phyloP scores from a whole-genome alignment of 225 moss, liverwort and hornwort genomes.

The Ulota crispa region DNA sequence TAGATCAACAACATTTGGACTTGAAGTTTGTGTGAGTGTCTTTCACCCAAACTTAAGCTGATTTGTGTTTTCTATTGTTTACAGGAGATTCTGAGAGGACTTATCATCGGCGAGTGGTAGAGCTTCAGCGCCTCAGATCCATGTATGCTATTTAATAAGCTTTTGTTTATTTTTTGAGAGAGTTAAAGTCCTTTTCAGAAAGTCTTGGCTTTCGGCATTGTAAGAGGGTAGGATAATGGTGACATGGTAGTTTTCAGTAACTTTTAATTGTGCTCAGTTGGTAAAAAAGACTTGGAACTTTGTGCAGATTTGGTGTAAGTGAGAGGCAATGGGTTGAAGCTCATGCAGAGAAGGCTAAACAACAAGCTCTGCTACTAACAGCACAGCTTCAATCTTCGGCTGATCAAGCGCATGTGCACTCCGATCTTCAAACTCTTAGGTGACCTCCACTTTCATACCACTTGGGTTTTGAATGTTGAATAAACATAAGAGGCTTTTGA shows the following conservation, averaged over 20 bases:
- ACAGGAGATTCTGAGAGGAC: constrained; percentile 79
- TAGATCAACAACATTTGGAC: background rate
- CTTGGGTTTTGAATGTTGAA: background rate
- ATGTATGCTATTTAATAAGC: constrained; percentile 43
- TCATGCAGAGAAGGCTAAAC: constrained; percentile 90
- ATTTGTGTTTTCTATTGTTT: constrained; percentile 3
- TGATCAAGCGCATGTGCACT: constrained; percentile 78
- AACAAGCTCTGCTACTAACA: constrained; percentile 77
- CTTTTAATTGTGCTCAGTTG: background rate
- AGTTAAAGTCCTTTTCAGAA: background rate
- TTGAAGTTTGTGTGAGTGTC: constrained; percentile 7
- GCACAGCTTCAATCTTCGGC: constrained; percentile 83
- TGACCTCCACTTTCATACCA: constrained; percentile 39
- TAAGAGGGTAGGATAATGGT: background rate
- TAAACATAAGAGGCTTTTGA: background rate
- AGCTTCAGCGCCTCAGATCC: constrained; percentile 95
- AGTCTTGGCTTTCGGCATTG: background rate
- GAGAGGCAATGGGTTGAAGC: constrained; percentile 99
- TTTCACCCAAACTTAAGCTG: background rate
- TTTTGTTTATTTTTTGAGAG: background rate
- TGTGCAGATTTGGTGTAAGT: constrained; percentile 86
- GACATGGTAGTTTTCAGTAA: background rate
- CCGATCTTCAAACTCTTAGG: constrained; percentile 80
- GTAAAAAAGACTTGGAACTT: background rate
- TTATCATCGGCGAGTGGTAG: constrained; percentile 80